Evolutionary conservation across 2,329 filamentous ascomycete species (phyloP), one percentile per base, ranked within the genome.

Genomic region (Alternaria viburni): DNA sequence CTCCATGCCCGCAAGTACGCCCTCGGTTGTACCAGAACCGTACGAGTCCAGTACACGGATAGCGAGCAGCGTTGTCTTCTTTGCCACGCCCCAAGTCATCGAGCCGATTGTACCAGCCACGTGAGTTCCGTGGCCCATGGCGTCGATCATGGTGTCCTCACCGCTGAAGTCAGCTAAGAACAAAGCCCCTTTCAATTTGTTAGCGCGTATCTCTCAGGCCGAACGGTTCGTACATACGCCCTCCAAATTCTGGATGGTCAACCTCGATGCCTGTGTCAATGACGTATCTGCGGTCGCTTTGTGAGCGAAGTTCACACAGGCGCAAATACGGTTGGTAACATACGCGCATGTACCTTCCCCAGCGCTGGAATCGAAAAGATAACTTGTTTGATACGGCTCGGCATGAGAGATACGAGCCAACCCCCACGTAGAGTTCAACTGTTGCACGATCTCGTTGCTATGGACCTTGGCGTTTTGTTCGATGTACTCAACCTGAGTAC

Each of bases 211-310:
- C 12, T 6, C 6, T 3, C 4, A 13, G 15, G 23, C 9, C n/a
- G 23, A 26, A 45, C 7, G 4, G 7, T 7, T 21, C 21, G n/a
- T 26, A 73, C 75, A 2, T 73, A 75, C 79, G 76, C 50, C 73
- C 74, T 69, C 74, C 73, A 19, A 80, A 79, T 13, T 80, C 76
- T 5, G 73, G 67, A 77, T 91, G 89, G 4, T 81, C 83, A 17
- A 79, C 75, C 43, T 81, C 78, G 74, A 91, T 86, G 64, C 89
- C 89, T 6, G 89, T 90, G 76, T 91, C 89, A 26, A 91, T 84
- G 19, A 91, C 80, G 74, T 87, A 91, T 25, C 59, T 61, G 19
- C 1, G 8, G 13, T 17, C 11, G n/a, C 3, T 49, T 11, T 57
- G 32, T 57, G 13, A 61, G 25, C 19, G 2, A 28, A 28, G 3